Conservation (phyloP, 352 stramenopile species). For the Ochromonadaceae sp. region DNA sequence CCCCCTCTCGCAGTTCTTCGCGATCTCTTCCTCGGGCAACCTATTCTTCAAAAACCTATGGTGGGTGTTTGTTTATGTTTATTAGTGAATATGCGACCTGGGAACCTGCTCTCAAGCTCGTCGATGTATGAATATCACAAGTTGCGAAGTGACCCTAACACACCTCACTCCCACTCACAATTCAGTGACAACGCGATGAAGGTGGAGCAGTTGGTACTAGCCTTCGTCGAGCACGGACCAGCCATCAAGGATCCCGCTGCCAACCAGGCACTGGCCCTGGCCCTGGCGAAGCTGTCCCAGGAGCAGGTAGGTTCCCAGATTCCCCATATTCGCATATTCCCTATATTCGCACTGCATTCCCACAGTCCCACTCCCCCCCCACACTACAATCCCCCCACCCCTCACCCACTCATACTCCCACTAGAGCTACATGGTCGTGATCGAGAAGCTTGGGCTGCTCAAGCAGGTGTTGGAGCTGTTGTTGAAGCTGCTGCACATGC, state of each 20-base stretch:
- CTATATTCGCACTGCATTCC: too few species aligned
- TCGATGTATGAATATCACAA: too few species aligned
- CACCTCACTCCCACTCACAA: too few species aligned
- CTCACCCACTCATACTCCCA: too few species aligned
- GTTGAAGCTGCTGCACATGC: neutral
- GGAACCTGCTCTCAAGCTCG: too few species aligned
- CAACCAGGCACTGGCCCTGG: constrained; percentile 3
- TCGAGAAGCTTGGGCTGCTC: neutral
- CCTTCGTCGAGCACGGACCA: neutral
- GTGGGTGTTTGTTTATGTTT: neutral
- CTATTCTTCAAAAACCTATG: constrained; percentile 12
- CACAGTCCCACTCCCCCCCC: too few species aligned
- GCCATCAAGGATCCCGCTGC: neutral
- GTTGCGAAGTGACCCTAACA: too few species aligned
- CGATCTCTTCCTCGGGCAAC: neutral
- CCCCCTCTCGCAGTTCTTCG: constrained; percentile 4
- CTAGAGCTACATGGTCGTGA: neutral
- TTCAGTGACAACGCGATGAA: neutral
- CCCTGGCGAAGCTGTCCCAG: constrained; percentile 10
- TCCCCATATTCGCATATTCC: too few species aligned
- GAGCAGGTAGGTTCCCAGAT: too few species aligned
- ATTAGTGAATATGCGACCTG: too few species aligned
- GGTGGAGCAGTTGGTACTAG: constrained; percentile 1
- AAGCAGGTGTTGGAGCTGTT: neutral
- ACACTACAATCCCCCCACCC: too few species aligned